Evolutionary conservation across 2,329 filamentous ascomycete species (phyloP).

Genomic region (Pseudonectria foliicola): DNA sequence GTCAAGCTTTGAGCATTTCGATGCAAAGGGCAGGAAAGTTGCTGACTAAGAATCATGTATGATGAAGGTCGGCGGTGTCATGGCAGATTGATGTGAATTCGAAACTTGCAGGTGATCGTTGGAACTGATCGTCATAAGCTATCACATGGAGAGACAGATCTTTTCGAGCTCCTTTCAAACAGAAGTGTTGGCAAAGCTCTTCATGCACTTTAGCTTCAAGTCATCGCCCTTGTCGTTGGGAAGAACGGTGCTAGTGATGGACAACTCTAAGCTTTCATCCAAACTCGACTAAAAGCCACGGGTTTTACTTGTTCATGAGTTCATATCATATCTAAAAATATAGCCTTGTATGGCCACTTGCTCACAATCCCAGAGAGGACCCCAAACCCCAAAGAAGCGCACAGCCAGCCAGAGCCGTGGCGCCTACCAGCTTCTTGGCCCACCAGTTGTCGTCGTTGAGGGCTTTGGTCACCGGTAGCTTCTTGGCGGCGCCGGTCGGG

Average conservation of each 20-base stretch:
- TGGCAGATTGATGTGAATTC: no score
- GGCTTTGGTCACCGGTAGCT: constrained; percentile 42
- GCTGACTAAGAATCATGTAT: no score
- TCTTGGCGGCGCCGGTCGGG: constrained; percentile 22
- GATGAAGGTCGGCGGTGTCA: no score
- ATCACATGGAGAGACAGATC: no score
- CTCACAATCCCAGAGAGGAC: constrained; percentile 39
- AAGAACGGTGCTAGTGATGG: no score
- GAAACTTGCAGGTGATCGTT: no score
- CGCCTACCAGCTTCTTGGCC: constrained; percentile 57
- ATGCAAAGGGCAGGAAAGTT: no score
- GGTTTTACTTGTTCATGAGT: neutral
- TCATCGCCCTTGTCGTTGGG: no score
- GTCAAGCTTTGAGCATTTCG: neutral
- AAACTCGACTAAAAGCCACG: neutral
- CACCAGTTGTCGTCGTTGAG: constrained; percentile 61
- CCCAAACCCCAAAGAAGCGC: constrained; percentile 52
- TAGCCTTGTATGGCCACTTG: neutral
- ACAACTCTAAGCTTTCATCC: constrained; percentile 2
- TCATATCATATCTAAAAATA: neutral
- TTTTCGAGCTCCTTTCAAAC: no score
- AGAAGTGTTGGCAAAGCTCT: no score
- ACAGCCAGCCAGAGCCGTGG: constrained; percentile 54
- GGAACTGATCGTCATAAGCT: no score
- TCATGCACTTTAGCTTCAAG: no score